Base-by-base conservation (phyloP, 2,329 filamentous ascomycete species). In the Thyridium curvatum region DNA sequence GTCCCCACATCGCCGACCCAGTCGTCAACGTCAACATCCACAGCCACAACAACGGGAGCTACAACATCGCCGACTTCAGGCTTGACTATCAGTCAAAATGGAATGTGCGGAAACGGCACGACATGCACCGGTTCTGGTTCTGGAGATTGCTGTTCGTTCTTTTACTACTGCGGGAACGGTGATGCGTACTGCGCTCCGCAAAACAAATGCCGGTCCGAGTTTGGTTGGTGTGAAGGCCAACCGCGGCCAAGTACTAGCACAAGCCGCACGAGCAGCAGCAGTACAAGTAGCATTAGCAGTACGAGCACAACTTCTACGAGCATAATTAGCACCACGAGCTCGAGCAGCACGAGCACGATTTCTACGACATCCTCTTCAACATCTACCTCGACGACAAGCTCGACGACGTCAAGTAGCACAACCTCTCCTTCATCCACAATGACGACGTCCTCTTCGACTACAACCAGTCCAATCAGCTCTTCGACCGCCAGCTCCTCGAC, bases 371-470 rank as follows among this genome's bases (percentile, higher is more conserved):
- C 21, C 21, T 26, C 21, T 10, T 26, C 21, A 26, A 26, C 21
- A 26, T 26, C 21, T 26, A 50, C 39, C 43, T 43, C 40, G 44
- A 26, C 21, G 6, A 26, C 21, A 10, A 26, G 21, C 21, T 26
- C 21, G 10, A 26, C 21, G 10, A 26, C 21, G 21, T 6, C 21
- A 10, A 26, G 21, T 10, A 26, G 21, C 21, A 26, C 21, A 6
- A 26, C 21, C 6, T 6, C 21, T 26, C 10, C 21, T 6, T 26
- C 21, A 10, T 26, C 21, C 21, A 26, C 21, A 26, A 26, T 10
- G 21, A 26, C 21, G 21, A 26, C 21, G 10, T 6, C 21, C 6
- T 26, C 21, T 6, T 26, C 21, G 10, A 26, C 21, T 6, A 26
- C 21, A 26, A 6, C 21, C 6, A 26, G 6, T 10, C 6, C 21